phyloP scores from a whole-genome alignment of 2,329 filamentous ascomycete species.

The Scolecobasidium constrictum region DNA sequence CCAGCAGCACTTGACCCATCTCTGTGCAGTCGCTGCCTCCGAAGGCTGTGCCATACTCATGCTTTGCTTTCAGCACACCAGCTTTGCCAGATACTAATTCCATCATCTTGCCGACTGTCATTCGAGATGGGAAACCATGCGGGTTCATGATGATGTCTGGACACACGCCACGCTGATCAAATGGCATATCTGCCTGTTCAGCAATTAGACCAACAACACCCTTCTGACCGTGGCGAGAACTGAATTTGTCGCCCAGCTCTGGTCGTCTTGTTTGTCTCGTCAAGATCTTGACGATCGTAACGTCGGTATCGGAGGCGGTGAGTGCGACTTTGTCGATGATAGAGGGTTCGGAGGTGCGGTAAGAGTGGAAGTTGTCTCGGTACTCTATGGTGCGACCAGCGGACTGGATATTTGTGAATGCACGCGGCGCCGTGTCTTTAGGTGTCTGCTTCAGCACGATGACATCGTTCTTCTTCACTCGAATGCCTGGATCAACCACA shows the following conservation, averaged over 20 bases:
- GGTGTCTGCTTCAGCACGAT: constrained; percentile 88
- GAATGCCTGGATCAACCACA: constrained; percentile 74
- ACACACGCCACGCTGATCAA: constrained; percentile 80
- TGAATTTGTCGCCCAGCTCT: constrained; percentile 97
- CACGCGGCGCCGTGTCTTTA: constrained; percentile 46
- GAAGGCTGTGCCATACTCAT: constrained; percentile 85
- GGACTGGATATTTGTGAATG: constrained; percentile 37
- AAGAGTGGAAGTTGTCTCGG: constrained; percentile 57
- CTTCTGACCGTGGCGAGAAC: constrained; percentile 95
- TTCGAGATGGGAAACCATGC: constrained; percentile 97
- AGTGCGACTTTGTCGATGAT: constrained; percentile 97
- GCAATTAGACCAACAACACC: constrained; percentile 95
- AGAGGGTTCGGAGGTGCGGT: constrained; percentile 71
- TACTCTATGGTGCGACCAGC: constrained; percentile 54
- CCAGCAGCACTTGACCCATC: constrained; percentile 75
- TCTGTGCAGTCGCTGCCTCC: constrained; percentile 76
- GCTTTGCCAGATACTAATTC: constrained; percentile 93
- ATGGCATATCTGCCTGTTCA: constrained; percentile 93
- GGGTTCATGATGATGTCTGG: constrained; percentile 99
- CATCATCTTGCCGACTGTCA: constrained; percentile 97
- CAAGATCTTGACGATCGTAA: constrained; percentile 82
- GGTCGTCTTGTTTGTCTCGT: constrained; percentile 92
- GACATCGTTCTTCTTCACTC: constrained; percentile 66
- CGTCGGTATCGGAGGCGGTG: constrained; percentile 78
- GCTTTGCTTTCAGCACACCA: constrained; percentile 70